Evolutionary conservation across 1,139 yeast species (phyloP).

Genomic region (Sugiyamaella novakii): DNA sequence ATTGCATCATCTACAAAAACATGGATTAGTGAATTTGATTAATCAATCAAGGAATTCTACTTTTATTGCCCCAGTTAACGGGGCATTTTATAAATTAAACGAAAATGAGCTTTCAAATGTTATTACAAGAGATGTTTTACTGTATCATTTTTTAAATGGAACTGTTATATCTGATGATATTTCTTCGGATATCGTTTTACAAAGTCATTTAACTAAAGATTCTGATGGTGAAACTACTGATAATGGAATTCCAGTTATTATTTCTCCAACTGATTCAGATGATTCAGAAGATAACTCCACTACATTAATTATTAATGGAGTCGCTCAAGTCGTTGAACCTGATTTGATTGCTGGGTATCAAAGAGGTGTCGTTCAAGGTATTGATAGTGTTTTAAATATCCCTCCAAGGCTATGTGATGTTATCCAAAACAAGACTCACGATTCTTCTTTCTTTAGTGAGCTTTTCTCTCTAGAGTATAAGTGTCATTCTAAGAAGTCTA

Average conservation of each 20-base stretch:
- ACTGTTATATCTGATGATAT: constrained; percentile 31
- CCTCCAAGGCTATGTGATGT: constrained; percentile 51
- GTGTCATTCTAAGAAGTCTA: constrained; percentile 24
- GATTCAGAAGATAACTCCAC: no score
- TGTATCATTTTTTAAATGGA: constrained; percentile 42
- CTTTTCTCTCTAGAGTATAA: constrained; percentile 33
- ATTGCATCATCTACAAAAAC: constrained; percentile 63
- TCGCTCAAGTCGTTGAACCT: constrained; percentile 57
- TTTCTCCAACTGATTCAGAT: constrained; percentile 6
- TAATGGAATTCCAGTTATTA: constrained; percentile 16
- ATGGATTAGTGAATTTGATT: constrained; percentile 67
- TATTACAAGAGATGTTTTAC: constrained; percentile 39
- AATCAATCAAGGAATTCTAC: constrained; percentile 71
- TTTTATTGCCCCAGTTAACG: constrained; percentile 81
- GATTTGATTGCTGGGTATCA: constrained; percentile 70
- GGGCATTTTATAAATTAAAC: constrained; percentile 68
- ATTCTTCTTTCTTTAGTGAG: constrained; percentile 32
- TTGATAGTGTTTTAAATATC: constrained; percentile 53
- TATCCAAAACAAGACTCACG: constrained; percentile 35
- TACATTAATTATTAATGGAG: constrained; percentile 25
- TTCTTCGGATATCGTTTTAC: constrained; percentile 24
- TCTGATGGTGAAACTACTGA: not conserved
- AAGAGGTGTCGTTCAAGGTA: constrained; percentile 73
- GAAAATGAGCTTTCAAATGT: constrained; percentile 15
- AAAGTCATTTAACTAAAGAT: constrained; percentile 23